Base-by-base conservation (phyloP, 1,139 yeast genomes). In the Geotrichum carabidarum region DNA sequence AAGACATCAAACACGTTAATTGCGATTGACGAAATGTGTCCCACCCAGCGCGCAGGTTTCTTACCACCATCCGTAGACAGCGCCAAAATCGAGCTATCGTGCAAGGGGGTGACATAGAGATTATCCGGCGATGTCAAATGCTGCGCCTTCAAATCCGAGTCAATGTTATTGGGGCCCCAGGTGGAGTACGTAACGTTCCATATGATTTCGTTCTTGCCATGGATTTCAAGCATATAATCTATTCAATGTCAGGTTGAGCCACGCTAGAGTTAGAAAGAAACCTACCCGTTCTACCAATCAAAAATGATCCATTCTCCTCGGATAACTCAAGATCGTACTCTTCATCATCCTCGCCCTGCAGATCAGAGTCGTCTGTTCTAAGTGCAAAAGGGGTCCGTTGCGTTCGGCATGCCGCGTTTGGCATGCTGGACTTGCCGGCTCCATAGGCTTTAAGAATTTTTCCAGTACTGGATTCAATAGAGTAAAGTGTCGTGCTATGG, bases 121-220 rank as follows among this genome's bases (percentile, higher is more conserved):
- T 84, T 82, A 68, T 91, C 98, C 18, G 78, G 65, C 2, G 74
- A 68, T 9, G 57, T 50, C 11, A 59, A 51, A 53, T 74, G 74
- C 61, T 73, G 78, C 36, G 66, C 59, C 22, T 63, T 81, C 57
- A 91, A 74, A 65, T 86, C 93, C 42, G 77, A 75, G 67, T 93
- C 96, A 57, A 91, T 75, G 61, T 89, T 84, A 70, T 91, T 91
- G 31, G 96, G 96, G 7, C 95, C 95, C 97, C 98, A 93, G 53
- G 85, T 81, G 1, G 95, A 78, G 66, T 86, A 91, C 0, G 94
- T 84, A 12, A 93, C 90, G 65, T 90, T 87, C 95, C 96, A 91
- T 2, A 81, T 77, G 1, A 83, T 74, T 53, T 82, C 83, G 50
- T 83, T 78, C 63, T 79, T 81, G 4, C 95, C 84, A 67, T 82